Conservation (phyloP, 2,329 filamentous ascomycete genomes). For the Fusarium tuaranense region DNA sequence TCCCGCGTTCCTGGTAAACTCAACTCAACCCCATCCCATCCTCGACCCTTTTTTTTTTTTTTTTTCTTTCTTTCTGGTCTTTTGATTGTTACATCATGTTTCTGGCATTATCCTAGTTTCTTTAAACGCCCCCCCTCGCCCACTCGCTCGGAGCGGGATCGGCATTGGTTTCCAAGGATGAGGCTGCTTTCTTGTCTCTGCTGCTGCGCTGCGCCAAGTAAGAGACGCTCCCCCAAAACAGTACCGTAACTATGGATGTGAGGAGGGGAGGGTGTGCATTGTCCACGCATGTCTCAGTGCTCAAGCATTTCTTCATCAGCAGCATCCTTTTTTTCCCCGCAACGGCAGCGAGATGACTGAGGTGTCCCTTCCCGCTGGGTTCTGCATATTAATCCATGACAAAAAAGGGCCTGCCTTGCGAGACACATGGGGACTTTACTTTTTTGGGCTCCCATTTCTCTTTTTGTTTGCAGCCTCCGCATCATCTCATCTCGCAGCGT, state of each 20-base stretch:
- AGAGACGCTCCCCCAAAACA: background rate
- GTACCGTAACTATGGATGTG: background rate
- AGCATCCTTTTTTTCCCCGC: background rate
- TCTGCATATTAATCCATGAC: background rate
- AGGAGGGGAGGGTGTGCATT: background rate
- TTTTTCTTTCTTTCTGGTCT: too few species aligned
- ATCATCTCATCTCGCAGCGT: slow-evolving; percentile 27
- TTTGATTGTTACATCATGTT: slow-evolving; percentile 7
- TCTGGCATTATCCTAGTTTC: slow-evolving; percentile 31
- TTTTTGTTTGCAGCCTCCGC: slow-evolving; percentile 14
- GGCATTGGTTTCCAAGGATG: background rate
- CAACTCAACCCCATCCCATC: slow-evolving; percentile 7
- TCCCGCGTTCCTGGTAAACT: slow-evolving; percentile 38
- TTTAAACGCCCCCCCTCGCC: background rate
- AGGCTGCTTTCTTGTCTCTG: background rate
- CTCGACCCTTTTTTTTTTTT: background rate
- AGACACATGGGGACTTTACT: background rate
- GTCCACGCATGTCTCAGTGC: background rate
- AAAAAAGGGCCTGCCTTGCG: background rate
- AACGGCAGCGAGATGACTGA: background rate
- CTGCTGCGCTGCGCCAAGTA: background rate
- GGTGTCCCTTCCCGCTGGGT: background rate
- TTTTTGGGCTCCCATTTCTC: background rate
- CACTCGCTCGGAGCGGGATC: background rate
- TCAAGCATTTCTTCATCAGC: background rate